Base-by-base conservation (phyloP, 768 basidiomycete genomes). In the Lanmaoa rubissima region DNA sequence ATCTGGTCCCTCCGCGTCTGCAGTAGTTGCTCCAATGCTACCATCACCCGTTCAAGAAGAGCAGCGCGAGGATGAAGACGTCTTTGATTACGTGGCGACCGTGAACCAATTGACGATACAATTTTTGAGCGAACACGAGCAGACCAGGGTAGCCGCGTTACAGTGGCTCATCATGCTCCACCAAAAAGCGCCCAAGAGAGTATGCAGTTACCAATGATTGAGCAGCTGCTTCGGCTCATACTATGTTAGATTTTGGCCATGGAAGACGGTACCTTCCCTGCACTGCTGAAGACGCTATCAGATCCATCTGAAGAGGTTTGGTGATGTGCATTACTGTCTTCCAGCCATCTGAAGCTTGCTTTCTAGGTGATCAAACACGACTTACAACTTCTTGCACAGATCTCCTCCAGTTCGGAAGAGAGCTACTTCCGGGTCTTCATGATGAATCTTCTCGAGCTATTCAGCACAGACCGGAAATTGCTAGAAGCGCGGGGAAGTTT, bases 111-210 rank as follows among this genome's bases (percentile, higher is more conserved):
- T 99, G 60, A 97, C 94, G 5, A 78, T 97, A 48, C 94, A 97
- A 63, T 95, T 99, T 69, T 68, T 98, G 73, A 94, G 91, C 72
- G 96, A 99, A 73, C 94, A 92, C 63, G 96, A 97, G 69, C 94
- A 98, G 67, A 98, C 97, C 0, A 78, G 95, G 48, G 92, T 98
- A 6, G 94, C 94, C 28, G 94, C 96, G 3, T 72, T 99, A 64
- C 95, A 96, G 73, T 99, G 97, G 97, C 77, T 99, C 39, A 87
- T 97, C 54, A 99, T 99, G 97, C 75, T 99, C 50, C 97, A 99
- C 73, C 91, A 95, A 70, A 98, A 98, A 67, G 94, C 94, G 13
- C 97, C 97, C 0, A 92, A 88, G 74, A 96, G 96, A 84, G 94
- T 90, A 58, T 45, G 67, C 51, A 12, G 41, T 51, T 35, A 6